Base-by-base conservation (phyloP, 192 early-diverging fungal genomes). In the Gonapodya prolifera region DNA sequence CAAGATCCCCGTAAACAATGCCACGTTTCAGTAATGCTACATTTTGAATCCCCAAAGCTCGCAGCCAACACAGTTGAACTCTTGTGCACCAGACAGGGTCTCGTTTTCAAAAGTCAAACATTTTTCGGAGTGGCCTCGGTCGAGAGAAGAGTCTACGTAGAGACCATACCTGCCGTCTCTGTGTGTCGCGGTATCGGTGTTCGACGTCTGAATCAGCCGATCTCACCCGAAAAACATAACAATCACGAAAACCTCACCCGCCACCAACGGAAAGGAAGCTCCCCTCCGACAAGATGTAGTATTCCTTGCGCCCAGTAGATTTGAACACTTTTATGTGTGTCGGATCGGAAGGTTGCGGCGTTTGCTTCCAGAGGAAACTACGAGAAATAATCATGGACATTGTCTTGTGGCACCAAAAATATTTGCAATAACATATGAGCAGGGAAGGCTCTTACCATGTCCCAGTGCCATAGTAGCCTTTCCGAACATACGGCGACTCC, bases 71-170 rank as follows among this genome's bases (percentile, higher is more conserved):
- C 85, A 69, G 17, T 69, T 35, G 80, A 85, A 87, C 32, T 87
- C 86, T 2, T 79, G 28, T 69, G 35, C 76, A 0, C 8, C 34
- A 1, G 80, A 88, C 36, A 91, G 80, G 2, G 87, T 83, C 35
- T 94, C 89, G 76, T 94, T 94, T 77, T 91, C 89, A 83, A 91
- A 94, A 2, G 92, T 92, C 2, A 86, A 87, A 76, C 91, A 94
- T 34, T 81, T 80, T 16, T 85, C 86, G 0, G 90, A 89, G 77
- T 90, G 88, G 0, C 93, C 93, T 33, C 85, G 85, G 34, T 88
- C 82, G 33, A 94, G 85, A 80, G 92, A 89, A 32, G 86, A 83
- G 70, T 94, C 88, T 34, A 94, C 80, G 89, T 89, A 94, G 28
- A 94, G 82, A 0, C 93, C 93, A 83, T 91, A 88, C 77, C 87